Evolutionary conservation across 768 basidiomycete species (phyloP).

Genomic region (Mycena epipterygia): DNA sequence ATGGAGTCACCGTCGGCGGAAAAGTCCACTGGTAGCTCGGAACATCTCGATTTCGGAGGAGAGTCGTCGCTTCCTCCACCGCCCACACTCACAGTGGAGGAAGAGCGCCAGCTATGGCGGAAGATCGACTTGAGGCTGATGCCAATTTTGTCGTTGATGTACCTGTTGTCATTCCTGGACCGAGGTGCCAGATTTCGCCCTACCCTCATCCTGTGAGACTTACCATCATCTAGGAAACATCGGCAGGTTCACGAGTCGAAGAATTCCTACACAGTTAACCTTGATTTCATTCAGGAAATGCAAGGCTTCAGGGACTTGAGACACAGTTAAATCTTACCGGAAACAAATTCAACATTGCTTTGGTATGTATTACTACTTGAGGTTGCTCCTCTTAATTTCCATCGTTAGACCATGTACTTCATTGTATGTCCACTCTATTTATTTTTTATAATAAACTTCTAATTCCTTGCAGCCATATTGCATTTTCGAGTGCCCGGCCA

Average conservation of each 20-base stretch:
- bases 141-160: slow-evolving; percentile 72
- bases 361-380: slow-evolving; percentile 53
- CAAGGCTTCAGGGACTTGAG: slow-evolving; percentile 72
- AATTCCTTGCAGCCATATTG: slow-evolving; percentile 62
- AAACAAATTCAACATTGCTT: slow-evolving; percentile 74
- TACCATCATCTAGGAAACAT: slow-evolving; percentile 62
- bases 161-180: slow-evolving; percentile 70
- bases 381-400: background rate
- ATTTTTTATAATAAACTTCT: background rate
- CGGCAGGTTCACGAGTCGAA: slow-evolving; percentile 47
- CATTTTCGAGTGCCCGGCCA: slow-evolving; percentile 78
- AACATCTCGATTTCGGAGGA: slow-evolving; percentile 56
- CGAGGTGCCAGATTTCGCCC: slow-evolving; percentile 53
- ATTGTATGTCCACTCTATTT: slow-evolving; percentile 59
- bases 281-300: slow-evolving; percentile 63
- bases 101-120: slow-evolving; percentile 68
- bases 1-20: slow-evolving; percentile 16
- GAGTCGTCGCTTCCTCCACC: slow-evolving; percentile 61
- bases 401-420: slow-evolving; percentile 74
- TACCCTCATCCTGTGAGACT: background rate
- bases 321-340: slow-evolving; percentile 69
- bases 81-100: slow-evolving; percentile 57
- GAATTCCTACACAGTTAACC: background rate
- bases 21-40: slow-evolving; percentile 1
- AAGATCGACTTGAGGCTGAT: slow-evolving; percentile 72